phyloP scores from a whole-genome alignment of 345 rosid species.

The Brassica rapa region DNA sequence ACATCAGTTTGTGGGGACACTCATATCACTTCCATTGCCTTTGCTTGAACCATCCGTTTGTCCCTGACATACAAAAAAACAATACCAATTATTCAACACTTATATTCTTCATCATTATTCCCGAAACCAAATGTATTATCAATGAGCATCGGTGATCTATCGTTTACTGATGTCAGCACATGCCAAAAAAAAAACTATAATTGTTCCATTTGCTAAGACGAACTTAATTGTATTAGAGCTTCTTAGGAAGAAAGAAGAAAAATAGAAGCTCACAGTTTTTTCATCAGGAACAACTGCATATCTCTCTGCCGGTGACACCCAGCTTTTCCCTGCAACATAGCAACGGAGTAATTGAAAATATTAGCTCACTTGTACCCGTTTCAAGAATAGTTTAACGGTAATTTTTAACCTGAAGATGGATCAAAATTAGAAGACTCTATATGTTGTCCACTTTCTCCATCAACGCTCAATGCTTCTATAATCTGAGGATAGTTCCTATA shows the following conservation, averaged over 20 bases:
- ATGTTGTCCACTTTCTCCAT: constrained; percentile 79
- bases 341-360: background rate
- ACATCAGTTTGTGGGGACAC: constrained; percentile 74
- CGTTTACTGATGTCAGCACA: background rate
- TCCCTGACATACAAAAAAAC: constrained; percentile 42
- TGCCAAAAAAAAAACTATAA: background rate
- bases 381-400: background rate
- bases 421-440: constrained; percentile 67
- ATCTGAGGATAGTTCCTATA: constrained; percentile 75
- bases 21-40: constrained; percentile 60
- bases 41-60: constrained; percentile 40
- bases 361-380: background rate
- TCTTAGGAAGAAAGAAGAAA: background rate
- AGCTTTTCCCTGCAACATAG: constrained; percentile 62
- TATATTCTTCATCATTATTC: background rate
- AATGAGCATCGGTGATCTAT: background rate
- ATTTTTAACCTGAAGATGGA: constrained; percentile 67
- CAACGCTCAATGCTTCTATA: constrained; percentile 68
- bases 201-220: background rate
- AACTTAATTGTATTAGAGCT: background rate
- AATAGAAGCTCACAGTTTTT: constrained; percentile 60
- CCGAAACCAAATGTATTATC: too few species aligned
- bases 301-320: constrained; percentile 88
- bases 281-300: constrained; percentile 94
- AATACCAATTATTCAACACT: background rate